These are phyloP conservation scores for Macadamia tetraphylla DNA, from an alignment of 164 flowering plant species.

Conservation along the genomic window DNA sequence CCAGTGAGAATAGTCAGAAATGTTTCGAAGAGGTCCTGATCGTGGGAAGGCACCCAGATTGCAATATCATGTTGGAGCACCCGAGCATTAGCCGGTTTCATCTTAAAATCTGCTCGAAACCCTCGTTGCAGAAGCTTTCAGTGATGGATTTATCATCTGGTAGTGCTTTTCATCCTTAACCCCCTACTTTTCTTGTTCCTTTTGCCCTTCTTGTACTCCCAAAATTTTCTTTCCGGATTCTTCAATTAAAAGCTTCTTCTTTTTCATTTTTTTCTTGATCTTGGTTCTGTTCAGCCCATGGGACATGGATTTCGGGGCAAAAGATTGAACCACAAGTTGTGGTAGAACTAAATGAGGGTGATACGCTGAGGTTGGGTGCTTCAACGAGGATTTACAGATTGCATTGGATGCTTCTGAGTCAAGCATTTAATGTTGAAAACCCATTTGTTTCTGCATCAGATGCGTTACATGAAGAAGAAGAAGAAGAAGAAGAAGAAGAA, in stretches of 20 bases:
- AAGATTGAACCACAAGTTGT: constrained; percentile 51
- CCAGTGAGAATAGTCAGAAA: neutral
- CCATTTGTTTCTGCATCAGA: constrained; percentile 34
- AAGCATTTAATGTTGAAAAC: constrained; percentile 50
- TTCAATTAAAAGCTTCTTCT: neutral
- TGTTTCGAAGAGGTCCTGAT: constrained; percentile 36
- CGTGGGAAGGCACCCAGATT: constrained; percentile 91
- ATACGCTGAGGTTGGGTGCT: constrained; percentile 60
- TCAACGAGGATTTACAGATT: constrained; percentile 76
- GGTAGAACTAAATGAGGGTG: constrained; percentile 66
- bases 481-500: constrained; percentile 25
- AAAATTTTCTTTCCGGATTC: neutral
- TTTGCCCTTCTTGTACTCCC: neutral
- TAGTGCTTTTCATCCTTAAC: constrained; percentile 13
- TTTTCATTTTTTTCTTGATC: constrained; percentile 3
- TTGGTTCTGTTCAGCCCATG: constrained; percentile 52
- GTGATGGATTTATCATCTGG: constrained; percentile 77
- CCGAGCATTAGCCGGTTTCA: constrained; percentile 97
- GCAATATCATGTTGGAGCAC: constrained; percentile 70
- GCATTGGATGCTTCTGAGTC: constrained; percentile 65
- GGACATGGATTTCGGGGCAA: constrained; percentile 77
- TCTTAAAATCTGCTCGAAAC: constrained; percentile 53
- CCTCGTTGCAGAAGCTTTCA: constrained; percentile 42
- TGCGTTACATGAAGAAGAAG: constrained; percentile 14
- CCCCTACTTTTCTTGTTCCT: neutral